phyloP scores from a whole-genome alignment of 768 basidiomycete species.

The Megacollybia marginata region DNA sequence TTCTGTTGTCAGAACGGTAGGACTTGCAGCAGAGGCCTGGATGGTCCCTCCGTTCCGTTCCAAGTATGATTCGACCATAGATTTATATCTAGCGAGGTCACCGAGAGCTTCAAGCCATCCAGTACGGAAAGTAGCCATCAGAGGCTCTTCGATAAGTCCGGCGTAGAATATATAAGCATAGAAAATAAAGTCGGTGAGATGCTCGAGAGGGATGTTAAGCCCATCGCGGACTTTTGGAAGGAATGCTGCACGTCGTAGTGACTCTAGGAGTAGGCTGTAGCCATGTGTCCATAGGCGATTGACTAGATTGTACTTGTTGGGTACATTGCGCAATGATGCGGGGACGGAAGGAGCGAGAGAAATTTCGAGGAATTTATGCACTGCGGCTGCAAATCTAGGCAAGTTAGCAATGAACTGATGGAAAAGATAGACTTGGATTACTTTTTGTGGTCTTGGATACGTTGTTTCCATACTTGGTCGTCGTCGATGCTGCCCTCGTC shows the following conservation, averaged over 20 bases:
- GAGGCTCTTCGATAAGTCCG: slow-evolving; percentile 76
- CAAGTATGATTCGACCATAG: slow-evolving; percentile 50
- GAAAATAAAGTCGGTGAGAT: slow-evolving; percentile 90
- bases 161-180: slow-evolving; percentile 95
- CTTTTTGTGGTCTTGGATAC: slow-evolving; percentile 80
- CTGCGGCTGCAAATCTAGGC: slow-evolving; percentile 77
- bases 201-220: slow-evolving; percentile 70
- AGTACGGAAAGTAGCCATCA: slow-evolving; percentile 58
- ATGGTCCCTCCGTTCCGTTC: background rate
- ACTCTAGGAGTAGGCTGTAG: slow-evolving; percentile 86
- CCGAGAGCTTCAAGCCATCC: slow-evolving; percentile 97
- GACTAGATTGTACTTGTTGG: slow-evolving; percentile 93
- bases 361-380: slow-evolving; percentile 81
- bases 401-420: slow-evolving; percentile 2
- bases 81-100: slow-evolving; percentile 89
- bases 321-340: slow-evolving; percentile 81
- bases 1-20: background rate
- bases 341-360: slow-evolving; percentile 85
- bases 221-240: background rate
- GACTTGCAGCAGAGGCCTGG: too few relatives aligned
- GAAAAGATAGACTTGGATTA: slow-evolving; percentile 28
- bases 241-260: slow-evolving; percentile 79
- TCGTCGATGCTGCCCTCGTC: slow-evolving; percentile 23
- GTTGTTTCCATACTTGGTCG: slow-evolving; percentile 64
- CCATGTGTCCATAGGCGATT: slow-evolving; percentile 87